Percentiles rank a stretch among this genome's conserved stretches.
Conservation (phyloP, 345 rosid genomes). For the Citropsis articulata region DNA sequence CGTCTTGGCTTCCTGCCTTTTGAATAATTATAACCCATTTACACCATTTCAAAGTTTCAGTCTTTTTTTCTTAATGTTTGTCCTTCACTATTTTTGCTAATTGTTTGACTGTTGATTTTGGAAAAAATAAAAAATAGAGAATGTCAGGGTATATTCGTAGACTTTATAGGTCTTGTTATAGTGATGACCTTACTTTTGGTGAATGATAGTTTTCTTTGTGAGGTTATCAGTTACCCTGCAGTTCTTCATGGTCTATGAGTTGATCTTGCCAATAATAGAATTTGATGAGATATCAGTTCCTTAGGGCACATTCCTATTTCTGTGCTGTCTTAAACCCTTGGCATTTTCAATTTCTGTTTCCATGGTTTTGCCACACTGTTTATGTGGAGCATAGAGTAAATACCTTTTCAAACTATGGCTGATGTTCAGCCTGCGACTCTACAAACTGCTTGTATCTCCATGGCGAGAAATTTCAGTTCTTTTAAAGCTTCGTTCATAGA, state of each 20-base stretch:
- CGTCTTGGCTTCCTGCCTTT: background rate
- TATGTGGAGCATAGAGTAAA: background rate
- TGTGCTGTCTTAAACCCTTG: background rate
- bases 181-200: background rate
- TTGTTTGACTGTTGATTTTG: background rate
- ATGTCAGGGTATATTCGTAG: background rate
- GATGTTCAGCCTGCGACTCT: background rate
- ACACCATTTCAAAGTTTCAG: background rate
- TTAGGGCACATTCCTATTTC: background rate
- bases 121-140: background rate
- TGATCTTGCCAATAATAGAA: background rate
- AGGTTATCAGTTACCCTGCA: background rate
- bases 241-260: background rate
- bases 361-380: background rate
- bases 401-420: background rate
- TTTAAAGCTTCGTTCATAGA: no score
- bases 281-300: background rate
- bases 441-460: background rate
- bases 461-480: background rate
- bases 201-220: background rate
- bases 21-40: background rate
- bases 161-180: background rate
- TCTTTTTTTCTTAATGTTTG: background rate
- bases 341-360: background rate
- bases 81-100: background rate